Evolutionary conservation across 2,329 filamentous ascomycete species (phyloP), one percentile per base, ranked within the genome.

Genomic region (Bertia moriformis): DNA sequence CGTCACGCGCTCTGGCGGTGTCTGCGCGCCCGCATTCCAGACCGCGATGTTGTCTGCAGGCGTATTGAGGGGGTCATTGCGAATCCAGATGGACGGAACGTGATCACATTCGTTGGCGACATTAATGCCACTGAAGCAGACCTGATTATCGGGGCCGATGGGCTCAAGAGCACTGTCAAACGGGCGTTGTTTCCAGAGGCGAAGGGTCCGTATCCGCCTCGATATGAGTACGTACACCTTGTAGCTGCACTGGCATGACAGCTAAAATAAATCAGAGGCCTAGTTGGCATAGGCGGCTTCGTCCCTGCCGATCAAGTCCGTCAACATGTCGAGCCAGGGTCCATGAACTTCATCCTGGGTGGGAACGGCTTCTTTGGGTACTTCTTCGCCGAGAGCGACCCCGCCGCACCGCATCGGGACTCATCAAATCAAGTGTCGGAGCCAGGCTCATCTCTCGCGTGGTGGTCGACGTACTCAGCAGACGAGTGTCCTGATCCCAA

Each of bases 301-400:
- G 43, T 65, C 19, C 50, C 55, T n/a, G 43, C 47, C 5, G 43
- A 51, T 0, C 40, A 53, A 2, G 51, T 59, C 10, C 42, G 52
- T 14, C 38, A 42, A 12, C 45, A 53, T 19, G 39, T 47, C 18
- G 37, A 48, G 7, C 43, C 50, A 14, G 57, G 56, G 4, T 51
- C 51, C 1, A 62, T 66, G 56, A 55, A 54, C 29, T 53, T 68
- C 35, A 51, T 59, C 0, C 66, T 66, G 41, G 64, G 66, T 2
- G 53, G 59, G 1, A 65, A 65, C 39, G 66, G 66, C 0, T 69
- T 68, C 46, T 69, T 69, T 44, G 66, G 66, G 1, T 69, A 67
- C 46, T 58, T 60, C 18, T 60, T 57, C 38, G 47, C 53, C 13
- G 45, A 47, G 4, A 54, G 49, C 30, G 42, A 48, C 3, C 5